Evolutionary conservation across 116 monocot species (phyloP).

Genomic region (Dioscorea cayenensis): DNA sequence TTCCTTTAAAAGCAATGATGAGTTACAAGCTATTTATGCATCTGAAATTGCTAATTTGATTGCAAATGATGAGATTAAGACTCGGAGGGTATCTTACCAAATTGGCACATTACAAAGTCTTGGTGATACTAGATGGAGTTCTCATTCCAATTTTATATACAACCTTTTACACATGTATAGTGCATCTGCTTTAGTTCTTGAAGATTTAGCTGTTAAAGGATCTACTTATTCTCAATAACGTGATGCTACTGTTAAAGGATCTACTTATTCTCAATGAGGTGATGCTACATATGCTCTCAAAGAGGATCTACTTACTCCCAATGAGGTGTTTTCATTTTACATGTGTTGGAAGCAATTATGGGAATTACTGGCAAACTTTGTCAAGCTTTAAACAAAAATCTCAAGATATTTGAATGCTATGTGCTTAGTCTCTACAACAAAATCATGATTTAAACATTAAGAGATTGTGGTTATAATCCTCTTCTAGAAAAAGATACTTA

Average conservation of each 20-base stretch:
- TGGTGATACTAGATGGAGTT: slow-evolving; percentile 14
- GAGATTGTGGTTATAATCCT: too few species aligned
- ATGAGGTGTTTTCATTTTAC: background rate
- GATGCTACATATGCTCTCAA: background rate
- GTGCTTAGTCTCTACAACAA: too few species aligned
- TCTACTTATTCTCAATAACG: background rate
- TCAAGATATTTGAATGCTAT: too few species aligned
- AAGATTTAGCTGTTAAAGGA: background rate
- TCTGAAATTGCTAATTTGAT: background rate
- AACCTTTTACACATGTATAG: slow-evolving; percentile 2
- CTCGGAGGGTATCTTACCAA: slow-evolving; percentile 3
- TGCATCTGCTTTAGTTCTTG: background rate
- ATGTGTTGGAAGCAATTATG: too few species aligned
- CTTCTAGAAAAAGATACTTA: too few species aligned
- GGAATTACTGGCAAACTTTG: too few species aligned
- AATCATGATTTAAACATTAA: too few species aligned
- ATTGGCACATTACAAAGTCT: background rate
- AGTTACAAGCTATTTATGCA: slow-evolving; percentile 10
- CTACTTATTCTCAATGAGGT: too few species aligned
- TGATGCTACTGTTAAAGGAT: background rate
- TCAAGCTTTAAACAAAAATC: too few species aligned
- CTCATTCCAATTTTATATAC: slow-evolving; percentile 3
- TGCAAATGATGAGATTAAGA: slow-evolving; percentile 10
- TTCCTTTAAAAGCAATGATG: slow-evolving; percentile 4
- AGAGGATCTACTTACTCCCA: too few species aligned